Percentiles rank a stretch among this genome's conserved stretches.
Conservation (phyloP, 176 grass and related monocot species). For the Lolium multiflorum region DNA sequence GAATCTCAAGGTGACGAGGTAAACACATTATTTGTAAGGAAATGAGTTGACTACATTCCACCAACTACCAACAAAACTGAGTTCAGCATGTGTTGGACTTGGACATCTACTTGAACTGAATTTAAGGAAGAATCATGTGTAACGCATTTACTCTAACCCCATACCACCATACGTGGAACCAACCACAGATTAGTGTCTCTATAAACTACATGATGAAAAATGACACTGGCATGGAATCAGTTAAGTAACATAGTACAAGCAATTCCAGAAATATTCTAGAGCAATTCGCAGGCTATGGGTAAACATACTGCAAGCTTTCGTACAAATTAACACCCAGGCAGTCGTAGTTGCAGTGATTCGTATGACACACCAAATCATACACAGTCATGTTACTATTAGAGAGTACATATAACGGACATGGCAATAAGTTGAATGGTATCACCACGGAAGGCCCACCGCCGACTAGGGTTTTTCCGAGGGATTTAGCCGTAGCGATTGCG, state of each 20-base stretch:
- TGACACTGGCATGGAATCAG: background rate
- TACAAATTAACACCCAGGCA: background rate
- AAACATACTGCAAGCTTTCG: background rate
- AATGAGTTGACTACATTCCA: background rate
- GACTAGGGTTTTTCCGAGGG: background rate
- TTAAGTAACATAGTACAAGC: background rate
- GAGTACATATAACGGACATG: background rate
- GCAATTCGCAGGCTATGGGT: background rate
- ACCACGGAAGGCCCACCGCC: background rate
- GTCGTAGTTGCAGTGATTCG: background rate
- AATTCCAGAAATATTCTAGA: background rate
- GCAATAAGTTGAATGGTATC: background rate
- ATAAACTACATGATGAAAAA: background rate
- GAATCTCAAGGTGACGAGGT: background rate
- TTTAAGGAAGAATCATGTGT: background rate
- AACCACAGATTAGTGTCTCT: background rate
- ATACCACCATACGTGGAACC: too few relatives aligned
- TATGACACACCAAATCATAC: background rate
- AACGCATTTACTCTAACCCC: background rate
- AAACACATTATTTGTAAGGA: constrained; percentile 1
- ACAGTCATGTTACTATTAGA: background rate
- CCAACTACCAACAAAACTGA: background rate
- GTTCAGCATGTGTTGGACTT: background rate
- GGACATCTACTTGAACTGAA: background rate
- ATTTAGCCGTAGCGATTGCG: background rate